Evolutionary conservation across 2,329 filamentous ascomycete genomes (phyloP), one percentile per base, ranked within the genome.

Genomic region (Diaporthe longicolla): DNA sequence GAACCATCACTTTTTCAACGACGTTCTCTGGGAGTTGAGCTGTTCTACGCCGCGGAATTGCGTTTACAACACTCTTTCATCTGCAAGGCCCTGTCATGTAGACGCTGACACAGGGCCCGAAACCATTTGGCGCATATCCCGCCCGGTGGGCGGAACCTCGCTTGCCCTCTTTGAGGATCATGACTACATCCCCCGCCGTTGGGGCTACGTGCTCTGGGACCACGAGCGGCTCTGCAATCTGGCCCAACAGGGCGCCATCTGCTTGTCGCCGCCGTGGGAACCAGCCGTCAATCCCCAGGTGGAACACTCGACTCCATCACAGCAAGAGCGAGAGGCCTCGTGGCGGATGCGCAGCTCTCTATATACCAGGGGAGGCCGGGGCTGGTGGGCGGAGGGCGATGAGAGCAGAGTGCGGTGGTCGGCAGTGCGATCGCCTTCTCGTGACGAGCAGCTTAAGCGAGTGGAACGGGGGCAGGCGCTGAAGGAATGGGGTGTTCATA

Each of bases 241-340:
- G 19, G 45, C 9, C 7, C 45, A 17, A 50, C 45, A 50, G 9
- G 45, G 45, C 45, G 45, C 9, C 9, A n/a, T 50, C 45, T 8
- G 4, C 45, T 24, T 50, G 45, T n/a, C 45, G 10, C 45, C 21
- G 45, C 8, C 21, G 21, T n/a, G 45, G 19, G 8, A 50, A n/a
- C 45, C 45, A 24, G 21, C 45, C 21, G 21, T 11, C 21, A 50
- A 10, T 5, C 45, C 8, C 21, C 3, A 11, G 21, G 3, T 4
- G 10, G 9, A 50, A n/a, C 19, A 0, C 24, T 9, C 0, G 9
- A 11, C 21, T 2, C 2, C 8, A 24, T 0, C 21, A 24, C 2
- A n/a, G 8, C 19, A n/a, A 4, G 45, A 50, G 45, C 9, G 10
- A 9, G 21, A n/a, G 45, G 21, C 9, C 21, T 50, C 45, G 10